Percentiles rank a stretch among this genome's conserved stretches.
phyloP scores from a whole-genome alignment of 768 basidiomycete species.

The Rhizopogon salebrosus region DNA sequence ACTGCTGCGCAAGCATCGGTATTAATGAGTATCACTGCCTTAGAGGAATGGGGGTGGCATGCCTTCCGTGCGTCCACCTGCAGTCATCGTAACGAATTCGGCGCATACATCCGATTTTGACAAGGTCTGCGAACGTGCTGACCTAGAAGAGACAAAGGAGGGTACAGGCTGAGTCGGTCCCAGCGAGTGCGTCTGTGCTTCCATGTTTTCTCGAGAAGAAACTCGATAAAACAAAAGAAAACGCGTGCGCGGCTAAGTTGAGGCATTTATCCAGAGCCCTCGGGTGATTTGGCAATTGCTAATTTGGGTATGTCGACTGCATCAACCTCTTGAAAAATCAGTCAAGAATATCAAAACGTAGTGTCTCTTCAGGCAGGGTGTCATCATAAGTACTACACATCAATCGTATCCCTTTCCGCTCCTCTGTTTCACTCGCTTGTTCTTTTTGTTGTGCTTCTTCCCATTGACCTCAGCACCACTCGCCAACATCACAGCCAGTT shows the following conservation, averaged over 20 bases:
- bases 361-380: not conserved
- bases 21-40: not conserved
- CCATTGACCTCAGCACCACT: conserved; percentile 33
- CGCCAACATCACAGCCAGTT: conserved; percentile 38
- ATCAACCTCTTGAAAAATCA: too few relatives aligned
- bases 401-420: conserved; percentile 91
- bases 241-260: not conserved
- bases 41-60: not conserved
- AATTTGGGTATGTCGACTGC: too few relatives aligned
- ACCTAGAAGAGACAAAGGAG: conserved; percentile 14
- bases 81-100: conserved; percentile 56
- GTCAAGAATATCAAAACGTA: too few relatives aligned
- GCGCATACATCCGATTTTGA: conserved; percentile 53
- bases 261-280: not conserved
- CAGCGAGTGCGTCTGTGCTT: not conserved
- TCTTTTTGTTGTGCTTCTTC: conserved; percentile 86
- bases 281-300: too few relatives aligned
- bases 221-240: not conserved
- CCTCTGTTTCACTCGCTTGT: conserved; percentile 78
- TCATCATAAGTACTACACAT: too few relatives aligned
- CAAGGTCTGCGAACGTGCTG: conserved; percentile 7
- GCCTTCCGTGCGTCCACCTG: conserved; percentile 68
- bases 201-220: not conserved
- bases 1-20: conserved; percentile 39
- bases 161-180: conserved; percentile 25